Percentiles rank a stretch among this genome's conserved stretches.
Conservation (phyloP, 140 eudicot genomes). For the Ambrosia hybrid region DNA sequence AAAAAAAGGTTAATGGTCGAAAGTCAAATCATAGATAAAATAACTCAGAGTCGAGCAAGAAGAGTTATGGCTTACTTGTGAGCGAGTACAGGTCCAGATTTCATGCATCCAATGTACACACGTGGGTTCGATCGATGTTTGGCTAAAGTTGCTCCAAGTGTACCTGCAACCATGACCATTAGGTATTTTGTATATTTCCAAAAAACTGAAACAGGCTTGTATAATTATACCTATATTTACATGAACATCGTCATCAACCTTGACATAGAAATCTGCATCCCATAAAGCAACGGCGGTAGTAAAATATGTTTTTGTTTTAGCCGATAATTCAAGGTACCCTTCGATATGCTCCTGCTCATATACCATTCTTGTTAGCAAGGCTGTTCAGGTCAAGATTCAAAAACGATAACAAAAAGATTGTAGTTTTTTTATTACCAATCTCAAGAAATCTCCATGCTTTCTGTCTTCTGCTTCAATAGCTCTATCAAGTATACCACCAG, state of each 20-base stretch:
- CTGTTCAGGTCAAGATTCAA: constrained; percentile 15
- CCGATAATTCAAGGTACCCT: constrained; percentile 95
- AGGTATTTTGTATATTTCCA: too few relatives aligned
- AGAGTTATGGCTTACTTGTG: constrained; percentile 64
- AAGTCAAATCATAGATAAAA: background rate
- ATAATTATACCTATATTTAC: constrained; percentile 87
- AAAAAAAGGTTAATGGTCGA: constrained; percentile 7
- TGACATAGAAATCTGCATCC: constrained; percentile 99
- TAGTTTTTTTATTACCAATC: constrained; percentile 56
- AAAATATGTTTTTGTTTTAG: constrained; percentile 85
- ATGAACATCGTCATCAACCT: constrained; percentile 96
- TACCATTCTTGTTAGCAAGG: background rate
- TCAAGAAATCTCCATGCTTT: constrained; percentile 93
- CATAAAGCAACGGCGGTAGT: constrained; percentile 90
- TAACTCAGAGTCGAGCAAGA: background rate
- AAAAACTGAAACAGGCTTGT: too few relatives aligned
- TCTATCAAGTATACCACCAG: constrained; percentile 96
- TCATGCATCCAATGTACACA: constrained; percentile 98
- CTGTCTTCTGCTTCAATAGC: constrained; percentile 95
- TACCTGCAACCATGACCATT: constrained; percentile 32
- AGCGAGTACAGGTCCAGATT: constrained; percentile 95
- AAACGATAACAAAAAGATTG: background rate
- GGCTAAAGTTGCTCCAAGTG: constrained; percentile 84
- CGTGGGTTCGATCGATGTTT: constrained; percentile 78
- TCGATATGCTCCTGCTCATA: constrained; percentile 74